Conservation (phyloP, 1,284 basidiomycete species). For the Leccinum pachyderme region DNA sequence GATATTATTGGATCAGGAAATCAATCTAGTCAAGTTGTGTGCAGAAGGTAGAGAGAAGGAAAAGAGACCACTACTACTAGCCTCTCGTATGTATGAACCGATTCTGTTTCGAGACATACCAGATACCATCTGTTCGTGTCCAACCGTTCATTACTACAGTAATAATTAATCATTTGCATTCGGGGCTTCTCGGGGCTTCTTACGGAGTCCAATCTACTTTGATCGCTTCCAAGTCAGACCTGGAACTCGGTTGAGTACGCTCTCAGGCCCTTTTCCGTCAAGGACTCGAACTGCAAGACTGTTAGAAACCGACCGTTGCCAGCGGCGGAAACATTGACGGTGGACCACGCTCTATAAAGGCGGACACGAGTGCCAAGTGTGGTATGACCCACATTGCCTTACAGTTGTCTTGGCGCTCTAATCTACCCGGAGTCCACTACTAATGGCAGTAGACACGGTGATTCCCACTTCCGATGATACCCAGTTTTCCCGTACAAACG, state of each 20-base stretch:
- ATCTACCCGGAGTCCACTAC: neutral
- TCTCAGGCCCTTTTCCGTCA: neutral
- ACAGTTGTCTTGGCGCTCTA: neutral
- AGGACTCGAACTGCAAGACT: neutral
- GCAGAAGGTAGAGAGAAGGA: neutral
- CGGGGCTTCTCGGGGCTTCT: too few species aligned
- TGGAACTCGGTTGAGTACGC: neutral
- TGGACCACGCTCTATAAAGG: neutral
- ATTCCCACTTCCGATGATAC: slow-evolving; percentile 1
- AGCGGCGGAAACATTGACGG: neutral
- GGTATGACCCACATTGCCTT: neutral
- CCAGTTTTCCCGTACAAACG: neutral
- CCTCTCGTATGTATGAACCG: too few species aligned
- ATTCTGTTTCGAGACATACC: too few species aligned
- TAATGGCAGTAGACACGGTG: slow-evolving; percentile 7
- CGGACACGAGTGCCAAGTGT: neutral
- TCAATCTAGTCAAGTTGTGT: neutral
- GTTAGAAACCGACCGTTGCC: neutral
- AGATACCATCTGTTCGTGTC: too few species aligned
- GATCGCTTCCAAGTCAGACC: neutral
- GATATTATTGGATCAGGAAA: neutral
- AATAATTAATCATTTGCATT: too few species aligned
- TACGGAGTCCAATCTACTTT: too few species aligned
- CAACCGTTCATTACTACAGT: too few species aligned
- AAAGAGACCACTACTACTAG: too few species aligned